Evolutionary conservation across 2,329 filamentous ascomycete species (phyloP).

Genomic region (Colletotrichum orchidophilum): DNA sequence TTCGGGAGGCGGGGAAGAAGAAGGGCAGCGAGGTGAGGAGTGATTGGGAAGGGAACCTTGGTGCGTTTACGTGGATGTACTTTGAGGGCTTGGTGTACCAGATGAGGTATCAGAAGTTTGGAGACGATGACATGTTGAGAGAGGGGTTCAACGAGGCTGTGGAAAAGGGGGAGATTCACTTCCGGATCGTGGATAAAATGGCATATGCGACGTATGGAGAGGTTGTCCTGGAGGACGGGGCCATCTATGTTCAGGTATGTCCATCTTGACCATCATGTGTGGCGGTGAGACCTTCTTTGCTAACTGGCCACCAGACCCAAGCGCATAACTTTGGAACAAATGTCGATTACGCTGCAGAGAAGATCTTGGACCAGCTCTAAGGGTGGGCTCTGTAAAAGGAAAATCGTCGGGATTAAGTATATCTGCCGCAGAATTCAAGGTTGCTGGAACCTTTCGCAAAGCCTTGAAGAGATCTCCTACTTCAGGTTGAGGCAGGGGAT

Average conservation of each 20-base stretch:
- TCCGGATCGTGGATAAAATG: slow-evolving; percentile 59
- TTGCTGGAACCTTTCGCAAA: too few relatives aligned
- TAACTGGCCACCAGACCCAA: slow-evolving; percentile 40
- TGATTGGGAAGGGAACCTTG: slow-evolving; percentile 57
- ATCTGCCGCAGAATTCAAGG: too few relatives aligned
- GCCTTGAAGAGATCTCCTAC: too few relatives aligned
- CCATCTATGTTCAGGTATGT: slow-evolving; percentile 60
- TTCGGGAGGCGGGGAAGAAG: slow-evolving; percentile 45
- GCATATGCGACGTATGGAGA: slow-evolving; percentile 54
- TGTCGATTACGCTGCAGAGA: slow-evolving; percentile 43
- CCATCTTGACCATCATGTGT: too few relatives aligned
- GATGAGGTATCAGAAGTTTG: slow-evolving; percentile 56
- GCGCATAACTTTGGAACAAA: slow-evolving; percentile 50
- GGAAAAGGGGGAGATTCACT: slow-evolving; percentile 51
- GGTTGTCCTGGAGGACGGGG: slow-evolving; percentile 56
- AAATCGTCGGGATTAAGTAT: too few relatives aligned
- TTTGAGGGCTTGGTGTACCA: slow-evolving; percentile 53
- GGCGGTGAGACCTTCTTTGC: not conserved
- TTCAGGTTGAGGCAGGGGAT: not conserved
- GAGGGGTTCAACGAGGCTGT: slow-evolving; percentile 59
- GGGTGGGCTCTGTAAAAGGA: too few relatives aligned
- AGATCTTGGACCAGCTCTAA: slow-evolving; percentile 48
- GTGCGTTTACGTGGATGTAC: slow-evolving; percentile 51
- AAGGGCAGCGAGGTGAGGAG: slow-evolving; percentile 43
- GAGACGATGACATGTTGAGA: slow-evolving; percentile 57